phyloP scores from a whole-genome alignment of 495 filamentous ascomycete genomes.

The Podospora pseudoanserina region DNA sequence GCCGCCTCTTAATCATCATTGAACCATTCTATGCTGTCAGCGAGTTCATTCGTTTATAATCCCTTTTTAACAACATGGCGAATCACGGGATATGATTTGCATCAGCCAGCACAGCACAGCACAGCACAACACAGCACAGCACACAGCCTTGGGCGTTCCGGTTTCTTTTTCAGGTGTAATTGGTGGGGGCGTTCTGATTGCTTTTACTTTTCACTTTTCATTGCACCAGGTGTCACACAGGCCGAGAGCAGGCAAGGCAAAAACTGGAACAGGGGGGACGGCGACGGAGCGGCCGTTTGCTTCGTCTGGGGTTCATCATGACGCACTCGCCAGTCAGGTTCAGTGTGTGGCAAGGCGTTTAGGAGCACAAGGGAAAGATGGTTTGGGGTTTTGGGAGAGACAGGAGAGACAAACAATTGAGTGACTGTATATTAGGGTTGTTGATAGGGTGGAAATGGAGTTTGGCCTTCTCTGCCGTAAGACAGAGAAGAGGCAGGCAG shows the following conservation, averaged over 20 bases:
- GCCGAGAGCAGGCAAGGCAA: background rate
- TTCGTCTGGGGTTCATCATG: background rate
- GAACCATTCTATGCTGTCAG: background rate
- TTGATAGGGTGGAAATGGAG: background rate
- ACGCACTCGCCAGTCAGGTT: background rate
- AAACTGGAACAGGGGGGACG: background rate
- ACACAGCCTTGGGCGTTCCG: background rate
- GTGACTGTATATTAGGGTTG: background rate
- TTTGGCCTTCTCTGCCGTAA: background rate
- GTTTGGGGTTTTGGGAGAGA: background rate
- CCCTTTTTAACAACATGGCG: background rate
- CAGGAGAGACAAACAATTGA: background rate
- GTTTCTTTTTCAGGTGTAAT: background rate
- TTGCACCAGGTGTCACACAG: background rate
- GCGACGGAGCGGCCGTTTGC: background rate
- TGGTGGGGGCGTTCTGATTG: background rate
- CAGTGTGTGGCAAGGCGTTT: background rate
- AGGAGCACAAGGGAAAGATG: background rate
- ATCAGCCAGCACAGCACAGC: background rate
- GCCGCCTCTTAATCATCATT: constrained; percentile 11
- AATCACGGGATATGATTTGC: background rate
- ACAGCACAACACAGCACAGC: no score
- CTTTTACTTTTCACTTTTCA: background rate
- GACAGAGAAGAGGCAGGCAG: background rate
- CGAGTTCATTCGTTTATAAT: background rate